A percentile compares a stretch with the other conserved stretches of the same genome.
Conservation (phyloP, 257 asterid genomes). For the Gentiana straminea region DNA sequence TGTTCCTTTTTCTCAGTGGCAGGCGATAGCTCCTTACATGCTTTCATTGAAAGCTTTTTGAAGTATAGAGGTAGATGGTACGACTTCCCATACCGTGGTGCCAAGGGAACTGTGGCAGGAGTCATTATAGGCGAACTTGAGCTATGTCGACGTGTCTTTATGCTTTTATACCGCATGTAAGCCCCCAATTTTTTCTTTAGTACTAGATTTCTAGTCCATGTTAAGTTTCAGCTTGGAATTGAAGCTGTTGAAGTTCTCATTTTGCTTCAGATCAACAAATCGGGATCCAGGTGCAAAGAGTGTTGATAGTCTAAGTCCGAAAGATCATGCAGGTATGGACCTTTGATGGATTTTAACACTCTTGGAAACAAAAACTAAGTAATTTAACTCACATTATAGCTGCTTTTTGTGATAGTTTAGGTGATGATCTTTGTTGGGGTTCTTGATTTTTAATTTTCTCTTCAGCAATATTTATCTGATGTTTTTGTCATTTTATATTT, state of each 20-base stretch:
- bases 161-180: slow-evolving; percentile 90
- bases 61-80: slow-evolving; percentile 91
- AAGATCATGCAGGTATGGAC: slow-evolving; percentile 64
- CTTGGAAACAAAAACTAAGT: not conserved
- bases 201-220: not conserved
- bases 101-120: slow-evolving; percentile 67
- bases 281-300: slow-evolving; percentile 88
- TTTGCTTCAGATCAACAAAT: slow-evolving; percentile 56
- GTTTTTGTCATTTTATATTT: not conserved
- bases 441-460: too few relatives aligned
- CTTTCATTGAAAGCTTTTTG: slow-evolving; percentile 79
- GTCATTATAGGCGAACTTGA: slow-evolving; percentile 77
- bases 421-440: too few relatives aligned
- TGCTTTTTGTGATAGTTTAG: not conserved
- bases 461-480: too few relatives aligned
- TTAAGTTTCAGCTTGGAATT: not conserved
- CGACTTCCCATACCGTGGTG: slow-evolving; percentile 85
- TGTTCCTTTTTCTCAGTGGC: slow-evolving; percentile 45
- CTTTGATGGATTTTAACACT: not conserved
- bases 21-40: slow-evolving; percentile 55
- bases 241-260: not conserved
- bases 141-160: slow-evolving; percentile 81
- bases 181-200: slow-evolving; percentile 11
- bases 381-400: not conserved
- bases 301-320: slow-evolving; percentile 57